Evolutionary conservation across 805 yeast species (phyloP).

Genomic region (Wickerhamiella azyma): DNA sequence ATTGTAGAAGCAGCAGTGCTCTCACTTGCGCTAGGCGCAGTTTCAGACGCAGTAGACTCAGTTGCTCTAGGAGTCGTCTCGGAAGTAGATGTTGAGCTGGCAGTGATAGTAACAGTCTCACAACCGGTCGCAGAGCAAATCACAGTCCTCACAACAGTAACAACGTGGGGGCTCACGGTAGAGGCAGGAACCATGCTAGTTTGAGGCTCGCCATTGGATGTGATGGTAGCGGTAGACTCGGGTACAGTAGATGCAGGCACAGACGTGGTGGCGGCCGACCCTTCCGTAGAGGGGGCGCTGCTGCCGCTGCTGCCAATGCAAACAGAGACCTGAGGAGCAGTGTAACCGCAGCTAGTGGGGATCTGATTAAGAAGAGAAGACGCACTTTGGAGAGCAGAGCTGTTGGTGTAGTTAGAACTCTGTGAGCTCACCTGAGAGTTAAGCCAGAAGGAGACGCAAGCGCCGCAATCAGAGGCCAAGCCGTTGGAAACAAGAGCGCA

Average conservation of each 20-base stretch:
- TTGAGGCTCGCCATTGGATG: not conserved
- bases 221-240: not conserved
- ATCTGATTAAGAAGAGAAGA: not conserved
- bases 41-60: not conserved
- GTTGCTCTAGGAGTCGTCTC: not conserved
- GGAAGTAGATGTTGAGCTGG: no score
- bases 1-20: not conserved
- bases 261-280: not conserved
- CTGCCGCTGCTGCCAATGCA: not conserved
- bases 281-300: not conserved
- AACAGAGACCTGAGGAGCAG: not conserved
- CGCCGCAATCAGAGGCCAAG: not conserved
- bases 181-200: conserved; percentile 1
- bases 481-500: not conserved
- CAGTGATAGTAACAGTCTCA: not conserved
- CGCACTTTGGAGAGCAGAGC: not conserved
- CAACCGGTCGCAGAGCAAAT: conserved; percentile 1
- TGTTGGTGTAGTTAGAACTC: not conserved
- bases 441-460: not conserved
- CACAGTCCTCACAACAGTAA: conserved; percentile 4
- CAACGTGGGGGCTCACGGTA: conserved; percentile 3
- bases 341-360: not conserved
- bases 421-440: not conserved
- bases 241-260: conserved; percentile 3
- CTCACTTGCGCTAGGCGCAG: not conserved